Conservation (phyloP, 202 grass and related monocot genomes). For the Elaeis oleifera region DNA sequence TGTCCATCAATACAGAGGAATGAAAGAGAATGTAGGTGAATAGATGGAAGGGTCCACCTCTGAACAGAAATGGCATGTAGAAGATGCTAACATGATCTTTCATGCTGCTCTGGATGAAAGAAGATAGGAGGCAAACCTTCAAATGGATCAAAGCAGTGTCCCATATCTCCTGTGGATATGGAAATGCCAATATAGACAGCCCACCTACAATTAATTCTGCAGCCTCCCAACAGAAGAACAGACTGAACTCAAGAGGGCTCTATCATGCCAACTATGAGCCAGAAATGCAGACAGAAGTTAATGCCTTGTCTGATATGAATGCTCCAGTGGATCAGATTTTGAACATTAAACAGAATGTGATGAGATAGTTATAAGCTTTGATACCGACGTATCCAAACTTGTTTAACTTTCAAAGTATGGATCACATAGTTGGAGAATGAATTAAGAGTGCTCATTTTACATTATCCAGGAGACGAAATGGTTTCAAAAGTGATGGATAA, state of each 20-base stretch:
- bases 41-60: too few species aligned
- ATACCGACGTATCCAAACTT: too few species aligned
- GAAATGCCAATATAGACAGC: constrained; percentile 1
- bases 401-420: too few species aligned
- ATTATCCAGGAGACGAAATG: neutral
- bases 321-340: neutral
- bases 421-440: neutral
- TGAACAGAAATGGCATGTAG: neutral
- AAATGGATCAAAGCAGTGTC: neutral
- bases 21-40: too few species aligned
- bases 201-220: neutral
- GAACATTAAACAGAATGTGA: neutral
- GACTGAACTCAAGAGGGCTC: neutral
- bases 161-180: neutral
- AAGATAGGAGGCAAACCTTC: neutral
- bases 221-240: neutral
- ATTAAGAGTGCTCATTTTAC: neutral
- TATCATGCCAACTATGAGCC: neutral
- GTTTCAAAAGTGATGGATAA: neutral
- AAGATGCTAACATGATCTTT: neutral
- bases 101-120: neutral
- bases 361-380: neutral
- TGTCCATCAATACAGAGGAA: too few species aligned
- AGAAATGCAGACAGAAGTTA: constrained; percentile 1
- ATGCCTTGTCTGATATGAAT: neutral